These are phyloP conservation scores for Plantago coronopus DNA, from an alignment of 305 asterid species.

Conservation along the genomic window DNA sequence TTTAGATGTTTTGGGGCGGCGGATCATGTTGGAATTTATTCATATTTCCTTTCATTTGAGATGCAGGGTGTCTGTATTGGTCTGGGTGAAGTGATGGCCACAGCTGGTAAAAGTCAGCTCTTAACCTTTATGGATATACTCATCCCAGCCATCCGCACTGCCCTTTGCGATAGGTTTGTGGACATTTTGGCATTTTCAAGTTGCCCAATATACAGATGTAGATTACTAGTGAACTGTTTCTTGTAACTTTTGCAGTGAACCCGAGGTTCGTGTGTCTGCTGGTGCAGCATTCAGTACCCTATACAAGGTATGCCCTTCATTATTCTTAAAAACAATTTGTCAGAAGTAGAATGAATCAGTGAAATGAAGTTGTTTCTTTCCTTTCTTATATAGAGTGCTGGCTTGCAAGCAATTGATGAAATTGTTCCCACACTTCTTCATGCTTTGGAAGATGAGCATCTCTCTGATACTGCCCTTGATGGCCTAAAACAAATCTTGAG, in stretches of 20 bases:
- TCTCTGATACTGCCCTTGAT: conserved; percentile 96
- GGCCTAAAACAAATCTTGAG: conserved; percentile 96
- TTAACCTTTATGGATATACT: conserved; percentile 83
- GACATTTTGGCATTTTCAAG: conserved; percentile 23
- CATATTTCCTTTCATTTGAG: conserved; percentile 14
- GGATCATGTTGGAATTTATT: neutral
- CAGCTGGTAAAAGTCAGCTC: conserved; percentile 93
- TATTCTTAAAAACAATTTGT: conserved; percentile 15
- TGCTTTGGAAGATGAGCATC: conserved; percentile 86
- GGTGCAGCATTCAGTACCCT: conserved; percentile 95
- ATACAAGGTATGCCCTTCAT: conserved; percentile 68
- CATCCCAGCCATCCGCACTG: conserved; percentile 90
- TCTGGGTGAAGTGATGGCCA: conserved; percentile 95
- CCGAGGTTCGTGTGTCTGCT: conserved; percentile 96
- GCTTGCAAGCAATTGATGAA: conserved; percentile 98
- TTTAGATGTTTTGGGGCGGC: neutral
- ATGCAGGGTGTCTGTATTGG: conserved; percentile 98
- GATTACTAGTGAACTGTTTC: conserved; percentile 19
- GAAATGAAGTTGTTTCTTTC: conserved; percentile 5
- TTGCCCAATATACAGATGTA: conserved; percentile 12
- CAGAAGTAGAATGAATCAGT: conserved; percentile 19
- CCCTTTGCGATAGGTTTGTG: conserved; percentile 93
- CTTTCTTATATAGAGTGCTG: conserved; percentile 73
- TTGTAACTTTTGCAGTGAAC: conserved; percentile 40
- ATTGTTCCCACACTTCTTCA: conserved; percentile 94